Conservation (phyloP, 345 rosid genomes). For the Salix brachista region DNA sequence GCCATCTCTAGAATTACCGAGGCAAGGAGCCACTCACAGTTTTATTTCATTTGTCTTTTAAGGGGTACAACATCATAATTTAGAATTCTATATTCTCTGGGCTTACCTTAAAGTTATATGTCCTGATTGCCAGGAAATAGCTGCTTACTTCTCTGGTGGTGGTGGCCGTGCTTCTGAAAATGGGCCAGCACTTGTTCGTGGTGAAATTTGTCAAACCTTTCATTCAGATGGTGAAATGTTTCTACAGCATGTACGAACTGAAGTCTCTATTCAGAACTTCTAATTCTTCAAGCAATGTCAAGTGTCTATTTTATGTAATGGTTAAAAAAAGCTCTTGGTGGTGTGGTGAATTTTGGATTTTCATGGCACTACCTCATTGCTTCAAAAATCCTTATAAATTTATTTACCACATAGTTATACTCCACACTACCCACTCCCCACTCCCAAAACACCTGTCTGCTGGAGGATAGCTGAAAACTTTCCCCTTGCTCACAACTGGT, state of each 20-base stretch:
- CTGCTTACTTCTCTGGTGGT: conserved; percentile 78
- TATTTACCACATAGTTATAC: neutral
- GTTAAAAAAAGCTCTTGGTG: neutral
- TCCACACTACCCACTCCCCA: neutral
- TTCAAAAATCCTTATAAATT: neutral
- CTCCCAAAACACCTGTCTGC: neutral
- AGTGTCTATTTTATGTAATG: neutral
- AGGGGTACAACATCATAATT: conserved; percentile 1
- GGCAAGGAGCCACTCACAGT: conserved; percentile 43
- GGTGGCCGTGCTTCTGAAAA: conserved; percentile 53
- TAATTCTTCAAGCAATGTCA: neutral
- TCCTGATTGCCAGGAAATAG: conserved; percentile 65
- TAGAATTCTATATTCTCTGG: conserved; percentile 1
- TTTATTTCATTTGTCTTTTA: conserved; percentile 5
- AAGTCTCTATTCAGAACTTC: neutral
- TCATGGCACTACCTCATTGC: neutral
- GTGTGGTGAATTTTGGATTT: neutral
- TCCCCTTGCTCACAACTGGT: neutral
- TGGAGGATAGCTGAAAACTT: neutral
- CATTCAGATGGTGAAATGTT: conserved; percentile 78
- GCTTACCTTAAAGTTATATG: conserved; percentile 3
- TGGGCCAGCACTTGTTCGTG: conserved; percentile 85
- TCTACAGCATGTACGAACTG: conserved; percentile 68
- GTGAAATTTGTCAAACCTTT: conserved; percentile 76
- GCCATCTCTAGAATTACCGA: conserved; percentile 83